phyloP scores from a whole-genome alignment of 441 rosid genomes.

The Erodium moschatum region DNA sequence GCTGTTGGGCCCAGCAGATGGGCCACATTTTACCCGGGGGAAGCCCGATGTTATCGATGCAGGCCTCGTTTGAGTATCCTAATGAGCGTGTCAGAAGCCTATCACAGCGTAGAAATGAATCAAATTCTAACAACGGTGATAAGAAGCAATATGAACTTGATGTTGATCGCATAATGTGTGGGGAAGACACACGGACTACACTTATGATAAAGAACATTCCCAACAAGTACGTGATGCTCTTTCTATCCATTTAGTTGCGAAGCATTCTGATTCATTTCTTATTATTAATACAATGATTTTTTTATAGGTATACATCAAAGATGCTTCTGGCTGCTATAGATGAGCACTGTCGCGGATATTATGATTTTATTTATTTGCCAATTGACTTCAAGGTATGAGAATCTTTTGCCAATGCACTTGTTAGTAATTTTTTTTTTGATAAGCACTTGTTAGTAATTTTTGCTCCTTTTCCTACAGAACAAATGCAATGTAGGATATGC shows the following conservation, averaged over 20 bases:
- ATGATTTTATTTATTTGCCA: conserved; percentile 67
- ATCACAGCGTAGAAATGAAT: conserved; percentile 53
- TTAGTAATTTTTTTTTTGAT: background rate
- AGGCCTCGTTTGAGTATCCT: conserved; percentile 44
- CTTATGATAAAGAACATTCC: conserved; percentile 74
- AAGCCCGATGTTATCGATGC: conserved; percentile 43
- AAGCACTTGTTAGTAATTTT: background rate
- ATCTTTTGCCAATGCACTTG: conserved; percentile 11
- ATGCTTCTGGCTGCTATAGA: conserved; percentile 78
- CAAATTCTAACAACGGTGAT: conserved; percentile 46
- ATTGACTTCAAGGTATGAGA: conserved; percentile 64
- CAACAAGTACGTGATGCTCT: conserved; percentile 45
- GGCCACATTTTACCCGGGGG: conserved; percentile 54
- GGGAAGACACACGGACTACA: conserved; percentile 57
- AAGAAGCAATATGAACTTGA: conserved; percentile 63
- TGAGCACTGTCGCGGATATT: conserved; percentile 60
- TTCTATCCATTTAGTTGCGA: background rate
- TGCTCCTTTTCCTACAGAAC: conserved; percentile 26
- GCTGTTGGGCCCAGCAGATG: conserved; percentile 49
- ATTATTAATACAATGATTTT: conserved; percentile 6
- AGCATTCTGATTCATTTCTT: too few relatives aligned
- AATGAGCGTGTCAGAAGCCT: conserved; percentile 49
- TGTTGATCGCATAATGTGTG: conserved; percentile 46
- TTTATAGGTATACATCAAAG: conserved; percentile 61
- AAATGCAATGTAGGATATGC: conserved; percentile 46